Evolutionary conservation across 148 eudicot species (phyloP), one percentile per base, ranked within the genome.

Genomic region (Nepenthes gracilis): DNA sequence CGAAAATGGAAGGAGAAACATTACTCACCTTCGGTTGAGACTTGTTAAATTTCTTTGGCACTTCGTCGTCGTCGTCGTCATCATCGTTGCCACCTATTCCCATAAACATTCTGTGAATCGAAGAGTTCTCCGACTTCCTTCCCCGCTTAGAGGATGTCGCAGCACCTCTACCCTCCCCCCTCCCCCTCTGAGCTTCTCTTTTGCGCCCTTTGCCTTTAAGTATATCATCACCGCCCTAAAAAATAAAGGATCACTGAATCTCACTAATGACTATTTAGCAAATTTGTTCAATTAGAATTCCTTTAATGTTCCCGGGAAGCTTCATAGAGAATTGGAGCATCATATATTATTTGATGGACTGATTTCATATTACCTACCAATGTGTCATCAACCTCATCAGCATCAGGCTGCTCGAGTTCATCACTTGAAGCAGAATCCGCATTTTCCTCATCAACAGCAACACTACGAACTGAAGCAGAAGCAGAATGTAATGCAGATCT

Each of bases 161-260:
- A 36, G 87, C 54, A 55, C 87, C 92, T 81, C 83, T 76, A 51
- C 96, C 95, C 63, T 74, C 74, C 66, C 96, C 97, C 74, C 81
- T 88, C 38, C 96, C 97, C 74, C 81, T 88, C 38, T 96, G 83
- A 71, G 96, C 96, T 61, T 80, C 85, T 71, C 96, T 81, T 78
- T 88, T 93, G 49, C 77, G 81, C 57, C 95, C 82, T 75, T 77
- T 86, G 53, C 70, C 78, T 69, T 43, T 79, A 35, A 81, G 64
- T 23, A 63, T 69, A 57, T 71, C 81, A 60, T 73, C 76, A 12
- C 88, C 86, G 54, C 66, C 99, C 91, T 86, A 53, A 2, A 10
- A 13, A 36, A 37, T 10, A 63, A 23, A 10, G 47, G 32, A 54
- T 6, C 38, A 36, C 47, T 52, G 23, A 4, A 5, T 11, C 55